Evolutionary conservation across 1,284 basidiomycete genomes (phyloP).

Genomic region (Entoloma clypeatum): DNA sequence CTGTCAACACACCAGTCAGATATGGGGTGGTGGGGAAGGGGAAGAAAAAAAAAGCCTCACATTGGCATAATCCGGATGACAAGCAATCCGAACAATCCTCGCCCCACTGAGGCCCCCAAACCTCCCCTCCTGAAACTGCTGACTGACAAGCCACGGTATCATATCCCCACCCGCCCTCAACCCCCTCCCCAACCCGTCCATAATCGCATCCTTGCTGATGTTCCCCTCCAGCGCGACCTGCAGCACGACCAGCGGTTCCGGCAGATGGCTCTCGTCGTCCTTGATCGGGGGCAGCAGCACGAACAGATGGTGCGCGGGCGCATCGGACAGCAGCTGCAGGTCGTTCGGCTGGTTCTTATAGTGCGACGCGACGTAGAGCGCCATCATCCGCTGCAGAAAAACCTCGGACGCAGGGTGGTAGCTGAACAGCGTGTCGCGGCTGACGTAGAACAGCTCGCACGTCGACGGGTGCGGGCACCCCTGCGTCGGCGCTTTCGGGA

Average conservation of each 20-base stretch:
- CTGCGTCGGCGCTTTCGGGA: slow-evolving; percentile 57
- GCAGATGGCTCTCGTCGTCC: slow-evolving; percentile 81
- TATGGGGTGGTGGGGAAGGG: slow-evolving; percentile 1
- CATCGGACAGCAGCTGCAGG: slow-evolving; percentile 93
- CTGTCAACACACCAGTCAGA: slow-evolving; percentile 34
- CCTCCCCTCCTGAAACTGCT: slow-evolving; percentile 96
- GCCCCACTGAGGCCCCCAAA: slow-evolving; percentile 93
- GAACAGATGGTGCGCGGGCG: slow-evolving; percentile 95
- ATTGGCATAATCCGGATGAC: slow-evolving; percentile 93
- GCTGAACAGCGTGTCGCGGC: slow-evolving; percentile 94
- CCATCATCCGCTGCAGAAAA: slow-evolving; percentile 98
- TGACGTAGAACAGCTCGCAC: slow-evolving; percentile 95
- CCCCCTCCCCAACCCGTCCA: slow-evolving; percentile 82
- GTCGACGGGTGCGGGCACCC: slow-evolving; percentile 91
- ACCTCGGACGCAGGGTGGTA: slow-evolving; percentile 96
- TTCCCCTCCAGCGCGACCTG: slow-evolving; percentile 96
- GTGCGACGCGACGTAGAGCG: slow-evolving; percentile 93
- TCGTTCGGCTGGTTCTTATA: slow-evolving; percentile 99
- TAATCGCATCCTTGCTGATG: slow-evolving; percentile 82
- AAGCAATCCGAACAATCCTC: slow-evolving; percentile 90
- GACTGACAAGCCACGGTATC: slow-evolving; percentile 96
- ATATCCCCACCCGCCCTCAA: slow-evolving; percentile 89
- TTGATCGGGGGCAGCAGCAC: slow-evolving; percentile 91
- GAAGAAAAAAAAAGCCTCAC: slow-evolving; percentile 40
- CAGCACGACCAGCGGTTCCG: slow-evolving; percentile 92